A percentile compares a stretch with the other conserved stretches of the same genome.
Conservation (phyloP, 2,329 filamentous ascomycete species). For the Sclerotinia sclerotiorum region DNA sequence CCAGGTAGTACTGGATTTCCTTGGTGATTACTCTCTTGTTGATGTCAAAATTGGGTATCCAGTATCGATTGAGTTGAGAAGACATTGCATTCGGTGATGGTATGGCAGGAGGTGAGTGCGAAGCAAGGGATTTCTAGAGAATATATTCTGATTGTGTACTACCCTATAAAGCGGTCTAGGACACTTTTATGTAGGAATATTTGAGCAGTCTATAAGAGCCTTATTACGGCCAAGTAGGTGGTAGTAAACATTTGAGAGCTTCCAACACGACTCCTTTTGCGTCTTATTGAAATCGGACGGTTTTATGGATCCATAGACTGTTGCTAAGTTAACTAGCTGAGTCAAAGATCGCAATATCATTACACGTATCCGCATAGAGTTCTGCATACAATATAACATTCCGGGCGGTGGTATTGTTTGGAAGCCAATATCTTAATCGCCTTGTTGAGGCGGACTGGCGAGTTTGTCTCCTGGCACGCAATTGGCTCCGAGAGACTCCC, state of each 20-base stretch:
- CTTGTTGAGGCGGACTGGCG: constrained; percentile 23
- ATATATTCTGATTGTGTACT: constrained; percentile 27
- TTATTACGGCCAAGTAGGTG: constrained; percentile 12
- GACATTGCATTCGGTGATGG: constrained; percentile 37
- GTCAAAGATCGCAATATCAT: constrained; percentile 5
- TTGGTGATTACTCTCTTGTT: constrained; percentile 60
- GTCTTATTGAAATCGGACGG: constrained; percentile 10
- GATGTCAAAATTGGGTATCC: constrained; percentile 60
- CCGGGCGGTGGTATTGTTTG: constrained; percentile 14
- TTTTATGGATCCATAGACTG: constrained; percentile 1
- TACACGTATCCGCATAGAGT: constrained; percentile 18
- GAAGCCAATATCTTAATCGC: constrained; percentile 21
- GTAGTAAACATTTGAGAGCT: constrained; percentile 6
- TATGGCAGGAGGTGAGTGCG: constrained; percentile 21
- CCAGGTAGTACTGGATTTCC: constrained; percentile 58
- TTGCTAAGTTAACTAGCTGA: constrained; percentile 10
- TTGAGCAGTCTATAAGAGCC: constrained; percentile 7
- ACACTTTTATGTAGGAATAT: constrained; percentile 7
- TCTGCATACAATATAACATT: constrained; percentile 11
- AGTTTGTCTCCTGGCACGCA: background rate
- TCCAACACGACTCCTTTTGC: background rate
- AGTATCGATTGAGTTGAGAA: constrained; percentile 55
- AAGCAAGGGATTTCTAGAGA: background rate
- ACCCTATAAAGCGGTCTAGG: constrained; percentile 3
- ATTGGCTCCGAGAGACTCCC: constrained; percentile 16